Conservation (phyloP, 768 basidiomycete species). For the Pholiota conissans region DNA sequence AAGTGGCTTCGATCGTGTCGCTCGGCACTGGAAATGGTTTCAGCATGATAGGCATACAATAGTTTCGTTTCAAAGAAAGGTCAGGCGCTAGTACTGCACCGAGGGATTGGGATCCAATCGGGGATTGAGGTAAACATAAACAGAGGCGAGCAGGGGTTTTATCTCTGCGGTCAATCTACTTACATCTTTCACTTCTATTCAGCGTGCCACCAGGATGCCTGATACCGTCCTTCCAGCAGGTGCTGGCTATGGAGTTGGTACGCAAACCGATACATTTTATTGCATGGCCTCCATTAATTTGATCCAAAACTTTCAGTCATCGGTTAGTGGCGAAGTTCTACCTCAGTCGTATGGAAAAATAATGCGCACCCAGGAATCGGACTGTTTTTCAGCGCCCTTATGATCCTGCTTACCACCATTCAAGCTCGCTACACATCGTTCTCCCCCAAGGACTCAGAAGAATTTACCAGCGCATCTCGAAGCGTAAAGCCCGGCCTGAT, state of each 20-base stretch:
- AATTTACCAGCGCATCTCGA: slow-evolving; percentile 80
- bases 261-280: not conserved
- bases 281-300: not conserved
- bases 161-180: too few species aligned
- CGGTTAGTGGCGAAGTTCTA: not conserved
- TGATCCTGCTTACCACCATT: slow-evolving; percentile 74
- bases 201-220: not conserved
- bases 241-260: slow-evolving; percentile 2
- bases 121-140: too few species aligned
- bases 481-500: slow-evolving; percentile 91
- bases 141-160: too few species aligned
- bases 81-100: too few species aligned
- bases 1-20: not conserved
- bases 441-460: slow-evolving; percentile 78
- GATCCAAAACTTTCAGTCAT: not conserved
- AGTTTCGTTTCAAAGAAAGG: not conserved
- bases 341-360: not conserved
- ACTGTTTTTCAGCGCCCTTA: slow-evolving; percentile 81
- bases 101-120: too few species aligned
- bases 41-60: not conserved
- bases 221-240: slow-evolving; percentile 1
- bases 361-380: slow-evolving; percentile 62
- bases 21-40: not conserved
- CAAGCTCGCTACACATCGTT: slow-evolving; percentile 84
- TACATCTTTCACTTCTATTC: too few species aligned